These are phyloP conservation scores for Biscogniauxia sp. DNA, from an alignment of 2,329 filamentous ascomycete genomes.

Conservation along the genomic window DNA sequence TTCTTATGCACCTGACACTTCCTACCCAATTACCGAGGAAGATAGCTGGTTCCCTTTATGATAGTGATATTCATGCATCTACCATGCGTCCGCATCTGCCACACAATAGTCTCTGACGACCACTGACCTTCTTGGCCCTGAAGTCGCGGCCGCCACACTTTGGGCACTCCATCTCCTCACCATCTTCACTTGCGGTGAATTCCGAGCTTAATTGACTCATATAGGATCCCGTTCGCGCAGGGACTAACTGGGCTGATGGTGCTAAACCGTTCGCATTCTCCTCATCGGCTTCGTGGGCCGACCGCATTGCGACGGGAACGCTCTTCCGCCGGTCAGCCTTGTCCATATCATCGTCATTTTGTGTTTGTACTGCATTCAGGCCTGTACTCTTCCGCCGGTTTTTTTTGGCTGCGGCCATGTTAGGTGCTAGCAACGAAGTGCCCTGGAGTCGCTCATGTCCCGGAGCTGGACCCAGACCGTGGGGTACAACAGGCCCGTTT, in stretches of 20 bases:
- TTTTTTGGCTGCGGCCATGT: conserved; percentile 6
- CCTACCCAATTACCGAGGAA: not conserved
- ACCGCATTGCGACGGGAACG: conserved; percentile 8
- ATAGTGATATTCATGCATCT: conserved; percentile 4
- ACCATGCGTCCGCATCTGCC: conserved; percentile 46
- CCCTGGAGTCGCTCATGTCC: conserved; percentile 16
- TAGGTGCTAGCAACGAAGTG: conserved; percentile 8
- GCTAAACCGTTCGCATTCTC: conserved; percentile 10
- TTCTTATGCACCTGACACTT: not conserved
- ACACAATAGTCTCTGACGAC: conserved; percentile 59
- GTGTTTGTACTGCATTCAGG: conserved; percentile 1
- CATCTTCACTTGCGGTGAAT: conserved; percentile 43
- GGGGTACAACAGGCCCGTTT: not conserved
- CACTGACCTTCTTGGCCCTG: conserved; percentile 54
- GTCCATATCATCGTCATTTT: conserved; percentile 4
- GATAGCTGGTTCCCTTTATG: not conserved
- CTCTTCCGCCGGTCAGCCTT: conserved; percentile 23
- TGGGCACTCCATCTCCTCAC: conserved; percentile 51
- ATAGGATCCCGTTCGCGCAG: conserved; percentile 37
- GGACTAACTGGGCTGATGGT: conserved; percentile 10
- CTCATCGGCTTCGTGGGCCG: conserved; percentile 10
- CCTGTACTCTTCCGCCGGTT: conserved; percentile 21
- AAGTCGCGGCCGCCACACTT: conserved; percentile 63
- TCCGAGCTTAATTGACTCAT: conserved; percentile 60
- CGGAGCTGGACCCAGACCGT: not conserved